Base-by-base conservation (phyloP, 352 stramenopile species). In the Pythium plurisporium region DNA sequence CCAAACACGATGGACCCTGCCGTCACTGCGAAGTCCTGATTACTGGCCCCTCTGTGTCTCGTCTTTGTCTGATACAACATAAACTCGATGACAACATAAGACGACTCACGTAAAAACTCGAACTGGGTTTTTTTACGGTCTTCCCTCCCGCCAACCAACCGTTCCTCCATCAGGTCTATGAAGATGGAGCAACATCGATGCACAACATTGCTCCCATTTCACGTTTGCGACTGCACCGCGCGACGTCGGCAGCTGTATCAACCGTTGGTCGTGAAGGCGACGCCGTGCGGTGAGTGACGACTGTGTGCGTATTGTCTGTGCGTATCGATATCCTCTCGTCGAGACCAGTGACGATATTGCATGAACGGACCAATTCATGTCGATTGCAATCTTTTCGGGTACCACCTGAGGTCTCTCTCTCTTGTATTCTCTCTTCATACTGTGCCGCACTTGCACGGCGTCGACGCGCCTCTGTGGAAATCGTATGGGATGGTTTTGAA, bases 301-400 rank as follows among this genome's bases (percentile, higher is more conserved):
- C 33, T 38, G 33, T 38, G 2, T 49, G 20, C 43, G 31, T 46
- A n/a, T 31, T n/a, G n/a, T n/a, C 41, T 47, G 33, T 60, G 8
- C 17, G 7, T 33, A 22, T 14, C 34, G 10, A 2, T 42, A 20
- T 59, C 9, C 34, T 20, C 40, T 30, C 29, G 22, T 27, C 45
- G 58, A 61, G 82, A 76, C 78, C 81, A 70, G 58, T 91, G 81
- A 91, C 65, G 76, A 87, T 82, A 37, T 63, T 80, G 76, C 81
- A 77, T 64, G 55, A 84, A 87, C 81, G 81, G 79, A 91, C 79
- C 79, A 91, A 89, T 89, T 88, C 79, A 91, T 86, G 81, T 85
- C 81, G 81, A 91, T 91, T 89, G 76, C 81, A 89, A 87, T 67
- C 82, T 86, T 91, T 91, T 91, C 81, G 81, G 81, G 81, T 91